These are phyloP conservation scores for Rosa rugosa DNA, from an alignment of 306 rosid species.

Conservation along the genomic window DNA sequence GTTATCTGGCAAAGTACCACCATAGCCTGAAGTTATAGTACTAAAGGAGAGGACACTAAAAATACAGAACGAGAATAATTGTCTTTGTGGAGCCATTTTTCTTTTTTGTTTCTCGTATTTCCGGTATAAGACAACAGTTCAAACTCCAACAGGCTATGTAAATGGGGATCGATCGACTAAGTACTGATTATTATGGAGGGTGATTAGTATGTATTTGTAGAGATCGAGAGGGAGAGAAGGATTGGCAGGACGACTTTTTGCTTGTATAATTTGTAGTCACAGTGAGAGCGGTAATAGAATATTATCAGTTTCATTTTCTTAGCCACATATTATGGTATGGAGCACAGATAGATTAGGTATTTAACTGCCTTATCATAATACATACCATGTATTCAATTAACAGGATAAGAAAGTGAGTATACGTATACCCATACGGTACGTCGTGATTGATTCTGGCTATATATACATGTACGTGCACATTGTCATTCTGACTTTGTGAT, in stretches of 20 bases:
- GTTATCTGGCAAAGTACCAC: neutral
- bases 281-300: too few species aligned
- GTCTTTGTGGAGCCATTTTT: neutral
- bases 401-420: neutral
- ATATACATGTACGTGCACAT: neutral
- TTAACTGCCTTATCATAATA: neutral
- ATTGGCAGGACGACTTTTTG: neutral
- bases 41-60: neutral
- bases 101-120: neutral
- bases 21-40: neutral
- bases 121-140: too few species aligned
- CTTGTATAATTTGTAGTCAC: neutral
- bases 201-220: neutral
- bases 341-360: neutral
- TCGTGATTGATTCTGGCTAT: neutral
- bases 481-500: neutral
- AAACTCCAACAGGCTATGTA: too few species aligned
- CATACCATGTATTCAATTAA: neutral
- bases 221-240: neutral
- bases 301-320: neutral
- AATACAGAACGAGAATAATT: neutral
- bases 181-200: neutral
- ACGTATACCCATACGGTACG: neutral
- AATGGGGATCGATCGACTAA: neutral
- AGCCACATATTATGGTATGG: neutral